These are phyloP conservation scores for Eucalyptus guilfoylei DNA, from an alignment of 345 rosid genomes.

Conservation along the genomic window DNA sequence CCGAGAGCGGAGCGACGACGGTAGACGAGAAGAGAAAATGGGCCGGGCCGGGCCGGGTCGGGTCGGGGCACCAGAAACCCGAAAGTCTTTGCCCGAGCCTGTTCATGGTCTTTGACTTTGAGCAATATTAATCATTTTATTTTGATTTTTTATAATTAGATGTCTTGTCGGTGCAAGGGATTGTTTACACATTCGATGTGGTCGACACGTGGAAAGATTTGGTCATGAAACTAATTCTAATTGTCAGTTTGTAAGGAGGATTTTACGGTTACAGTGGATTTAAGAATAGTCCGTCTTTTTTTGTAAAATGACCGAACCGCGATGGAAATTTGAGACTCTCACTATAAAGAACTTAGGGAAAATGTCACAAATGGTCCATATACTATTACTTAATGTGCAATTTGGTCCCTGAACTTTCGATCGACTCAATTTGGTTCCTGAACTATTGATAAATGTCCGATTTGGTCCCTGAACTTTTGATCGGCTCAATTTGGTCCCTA, in stretches of 20 bases:
- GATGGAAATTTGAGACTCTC: background rate
- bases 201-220: background rate
- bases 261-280: rapidly evolving
- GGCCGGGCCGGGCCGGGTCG: too few species aligned
- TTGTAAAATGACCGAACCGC: rapidly evolving
- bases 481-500: too few species aligned
- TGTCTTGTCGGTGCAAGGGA: background rate
- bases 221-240: background rate
- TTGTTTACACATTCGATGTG: background rate
- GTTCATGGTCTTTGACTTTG: background rate
- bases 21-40: background rate
- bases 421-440: too few species aligned
- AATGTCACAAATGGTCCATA: too few species aligned
- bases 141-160: background rate
- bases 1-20: background rate
- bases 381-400: too few species aligned
- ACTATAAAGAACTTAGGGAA: rapidly evolving
- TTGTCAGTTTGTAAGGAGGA: rapidly evolving
- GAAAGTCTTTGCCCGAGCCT: background rate
- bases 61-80: background rate
- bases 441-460: too few species aligned
- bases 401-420: too few species aligned
- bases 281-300: background rate
- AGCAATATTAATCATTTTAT: background rate
- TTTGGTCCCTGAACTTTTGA: too few species aligned